phyloP scores from a whole-genome alignment of 2,329 filamentous ascomycete genomes.

The Tolypocladium nubicola region DNA sequence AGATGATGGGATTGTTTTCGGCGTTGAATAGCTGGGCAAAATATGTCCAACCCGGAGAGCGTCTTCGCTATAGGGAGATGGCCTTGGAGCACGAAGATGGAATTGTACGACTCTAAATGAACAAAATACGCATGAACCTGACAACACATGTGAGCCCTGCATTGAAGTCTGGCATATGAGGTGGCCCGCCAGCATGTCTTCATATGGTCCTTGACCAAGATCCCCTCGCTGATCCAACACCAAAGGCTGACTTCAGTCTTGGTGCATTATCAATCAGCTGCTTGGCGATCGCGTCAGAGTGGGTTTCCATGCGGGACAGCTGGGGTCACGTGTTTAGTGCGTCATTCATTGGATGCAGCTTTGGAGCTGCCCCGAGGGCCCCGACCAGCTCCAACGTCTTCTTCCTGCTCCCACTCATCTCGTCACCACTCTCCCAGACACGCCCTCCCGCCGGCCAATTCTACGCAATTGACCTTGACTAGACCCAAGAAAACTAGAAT shows the following conservation, averaged over 20 bases:
- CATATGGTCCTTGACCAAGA: too few species aligned
- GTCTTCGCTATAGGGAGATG: not conserved
- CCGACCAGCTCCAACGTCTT: not conserved
- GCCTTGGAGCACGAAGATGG: not conserved
- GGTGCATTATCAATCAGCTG: not conserved
- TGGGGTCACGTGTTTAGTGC: not conserved
- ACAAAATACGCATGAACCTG: not conserved
- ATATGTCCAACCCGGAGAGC: not conserved
- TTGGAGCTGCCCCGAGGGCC: not conserved
- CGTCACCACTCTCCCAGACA: not conserved
- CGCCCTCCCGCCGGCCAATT: slow-evolving; percentile 7
- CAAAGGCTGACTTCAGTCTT: not conserved
- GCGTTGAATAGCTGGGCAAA: not conserved
- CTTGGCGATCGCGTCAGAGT: not conserved
- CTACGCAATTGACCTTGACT: slow-evolving; percentile 12
- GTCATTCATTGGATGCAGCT: not conserved
- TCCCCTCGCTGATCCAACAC: too few species aligned
- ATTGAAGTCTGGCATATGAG: not conserved
- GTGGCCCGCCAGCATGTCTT: not conserved
- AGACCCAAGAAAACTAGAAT: slow-evolving; percentile 30
- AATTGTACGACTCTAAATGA: not conserved
- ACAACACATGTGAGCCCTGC: not conserved
- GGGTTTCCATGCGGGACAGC: not conserved
- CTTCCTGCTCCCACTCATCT: not conserved
- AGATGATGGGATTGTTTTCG: not conserved